Evolutionary conservation across 176 grass and related monocot species (phyloP), one percentile per base, ranked within the genome.

Genomic region (Rhynchospora pubera): DNA sequence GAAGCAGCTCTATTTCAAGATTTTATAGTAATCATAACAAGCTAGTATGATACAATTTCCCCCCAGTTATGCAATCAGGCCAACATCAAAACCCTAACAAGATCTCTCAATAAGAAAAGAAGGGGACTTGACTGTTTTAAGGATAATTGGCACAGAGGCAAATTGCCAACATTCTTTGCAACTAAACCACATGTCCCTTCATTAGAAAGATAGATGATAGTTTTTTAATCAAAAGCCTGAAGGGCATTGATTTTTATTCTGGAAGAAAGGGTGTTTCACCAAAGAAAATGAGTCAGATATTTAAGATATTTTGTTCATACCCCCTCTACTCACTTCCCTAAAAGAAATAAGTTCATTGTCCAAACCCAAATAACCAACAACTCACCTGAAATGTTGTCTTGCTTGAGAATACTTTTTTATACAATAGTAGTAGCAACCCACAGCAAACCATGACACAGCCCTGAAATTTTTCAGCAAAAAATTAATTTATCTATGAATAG

Each of bases 321-420:
- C 32, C 21, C 44, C 16, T 80, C 77, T 60, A 62, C 13, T 80
- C 6, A 79, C 50, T 11, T 43, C 0, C 5, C 75, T 11, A 12
- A 79, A 60, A 34, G 12, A 58, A 34, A 32, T 39, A 13, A 45
- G 77, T 62, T 80, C 14, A 56, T 80, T 61, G 6, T 60, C 1
- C n/a, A 62, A 60, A 80, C 77, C 32, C 30, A 80, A 43, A 46
- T 78, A 68, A 77, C 50, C 74, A 81, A 57, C 44, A 19, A 67
- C 57, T 94, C 84, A 98, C 96, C 92, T 82, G 76, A 98, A 98
- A 53, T 98, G 94, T 84, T 89, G 94, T 69, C 92, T 85, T 61
- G 96, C 92, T 89, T 94, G 96, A 84, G 91, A 90, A 91, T 94
- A 91, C 77, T 98, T 98, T 82, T 94, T 98, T 75, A 94, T 94